Evolutionary conservation across 345 rosid genomes (phyloP), one percentile per base, ranked within the genome.

Genomic region (Eucalyptus rudis): DNA sequence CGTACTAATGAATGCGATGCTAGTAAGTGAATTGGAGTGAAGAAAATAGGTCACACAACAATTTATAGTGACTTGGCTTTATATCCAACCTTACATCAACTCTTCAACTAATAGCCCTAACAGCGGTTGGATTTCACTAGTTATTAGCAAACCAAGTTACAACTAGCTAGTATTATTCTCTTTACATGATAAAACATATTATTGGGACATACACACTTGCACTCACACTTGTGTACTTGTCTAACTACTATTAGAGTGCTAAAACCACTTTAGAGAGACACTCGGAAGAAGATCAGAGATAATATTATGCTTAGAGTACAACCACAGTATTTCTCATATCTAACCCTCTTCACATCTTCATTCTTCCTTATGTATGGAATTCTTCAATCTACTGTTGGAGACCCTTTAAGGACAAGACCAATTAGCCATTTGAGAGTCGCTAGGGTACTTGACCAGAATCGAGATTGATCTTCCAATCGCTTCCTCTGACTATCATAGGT

Each of bases 291-390:
- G 0, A 59, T 25, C 29, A 25, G 2, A 59, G 66, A 59, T 25
- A 27, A 25, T 11, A 24, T 59, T 11, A 0, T 5, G n/a, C 66
- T 25, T 24, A 25, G 2, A 58, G 66, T 58, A 25, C n/a, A 0
- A 58, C 13, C 7, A 25, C 2, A 5, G n/a, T 59, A 59, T 59
- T 59, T 24, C 4, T 24, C 29, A 27, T 59, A 10, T 59, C 66
- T 5, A 59, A 27, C 31, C n/a, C 66, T 59, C n/a, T 59, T 59
- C 66, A 59, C n/a, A 59, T 25, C 66, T 59, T 59, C 7, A 59
- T 10, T 11, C 14, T 27, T 59, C 66, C 1, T 59, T 59, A 24
- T 2, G 29, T 1, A 56, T 56, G 0, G 29, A 22, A 56, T 0
- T 56, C 62, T 24, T 24, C 62, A 56, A 56, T 24, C 62, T 56